phyloP scores from a whole-genome alignment of 2,329 filamentous ascomycete genomes.

The Ceratocystis eucalypticola region DNA sequence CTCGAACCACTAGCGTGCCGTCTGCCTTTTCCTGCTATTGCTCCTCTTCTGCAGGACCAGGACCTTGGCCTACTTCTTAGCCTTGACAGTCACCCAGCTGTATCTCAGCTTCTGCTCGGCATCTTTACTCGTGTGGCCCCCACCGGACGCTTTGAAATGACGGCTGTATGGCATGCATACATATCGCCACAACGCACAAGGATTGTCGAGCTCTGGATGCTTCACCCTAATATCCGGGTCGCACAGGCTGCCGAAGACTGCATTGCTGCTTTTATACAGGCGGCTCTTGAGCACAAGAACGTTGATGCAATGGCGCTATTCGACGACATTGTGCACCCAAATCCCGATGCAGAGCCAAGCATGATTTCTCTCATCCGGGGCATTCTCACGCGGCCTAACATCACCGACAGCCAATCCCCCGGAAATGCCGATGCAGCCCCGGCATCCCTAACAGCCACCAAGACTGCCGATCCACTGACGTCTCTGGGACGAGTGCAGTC shows the following conservation, averaged over 20 bases:
- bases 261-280: constrained; percentile 3
- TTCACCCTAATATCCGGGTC: constrained; percentile 6
- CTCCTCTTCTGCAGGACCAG: constrained; percentile 10
- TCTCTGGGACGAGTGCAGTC: constrained; percentile 9
- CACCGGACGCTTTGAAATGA: constrained; percentile 3
- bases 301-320: background rate
- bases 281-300: background rate
- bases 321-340: background rate
- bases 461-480: background rate
- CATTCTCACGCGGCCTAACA: background rate
- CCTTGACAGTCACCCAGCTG: background rate
- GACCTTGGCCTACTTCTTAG: constrained; percentile 10
- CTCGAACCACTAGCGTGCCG: constrained; percentile 5
- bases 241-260: constrained; percentile 10
- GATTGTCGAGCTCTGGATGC: constrained; percentile 16
- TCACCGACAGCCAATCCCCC: background rate
- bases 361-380: background rate
- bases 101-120: constrained; percentile 10
- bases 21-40: constrained; percentile 9
- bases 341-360: background rate
- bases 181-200: background rate
- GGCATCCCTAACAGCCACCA: background rate
- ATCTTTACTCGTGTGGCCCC: constrained; percentile 3
- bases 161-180: constrained; percentile 8
- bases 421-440: background rate